phyloP scores from a whole-genome alignment of 2,329 filamentous ascomycete genomes.

The Ophiobolus disseminans region DNA sequence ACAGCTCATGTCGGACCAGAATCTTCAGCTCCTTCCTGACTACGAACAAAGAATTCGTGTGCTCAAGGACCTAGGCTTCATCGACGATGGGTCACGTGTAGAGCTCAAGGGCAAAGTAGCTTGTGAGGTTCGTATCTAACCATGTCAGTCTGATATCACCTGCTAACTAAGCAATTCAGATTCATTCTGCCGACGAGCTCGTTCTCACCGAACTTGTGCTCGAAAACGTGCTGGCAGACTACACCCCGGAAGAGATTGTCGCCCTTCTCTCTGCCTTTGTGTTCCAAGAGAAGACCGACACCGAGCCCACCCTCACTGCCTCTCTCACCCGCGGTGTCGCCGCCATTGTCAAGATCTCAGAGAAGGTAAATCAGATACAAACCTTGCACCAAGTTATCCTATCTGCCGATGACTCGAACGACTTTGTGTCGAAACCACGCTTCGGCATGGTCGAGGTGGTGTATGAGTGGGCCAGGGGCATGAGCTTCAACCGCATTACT shows the following conservation, averaged over 20 bases:
- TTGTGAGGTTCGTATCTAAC: conserved; percentile 70
- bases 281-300: conserved; percentile 95
- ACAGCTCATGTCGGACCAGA: conserved; percentile 92
- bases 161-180: conserved; percentile 51
- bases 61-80: conserved; percentile 88
- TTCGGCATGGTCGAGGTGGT: conserved; percentile 98
- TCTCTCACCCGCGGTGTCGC: conserved; percentile 82
- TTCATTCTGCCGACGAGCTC: conserved; percentile 95
- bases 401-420: conserved; percentile 86
- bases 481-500: conserved; percentile 98
- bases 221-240: conserved; percentile 94
- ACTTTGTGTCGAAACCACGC: conserved; percentile 84
- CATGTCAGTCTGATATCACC: neutral
- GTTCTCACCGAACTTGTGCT: conserved; percentile 95
- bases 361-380: conserved; percentile 91
- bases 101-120: conserved; percentile 98
- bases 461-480: conserved; percentile 96
- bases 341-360: conserved; percentile 86
- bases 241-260: conserved; percentile 95
- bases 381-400: conserved; percentile 91
- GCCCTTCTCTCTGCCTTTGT: conserved; percentile 93
- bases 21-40: conserved; percentile 91
- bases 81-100: conserved; percentile 85
- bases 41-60: conserved; percentile 95
- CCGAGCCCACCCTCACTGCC: conserved; percentile 79